A percentile compares a stretch with the other conserved stretches of the same genome.
Conservation (phyloP, 495 filamentous ascomycete species). For the Penicillium salamii region DNA sequence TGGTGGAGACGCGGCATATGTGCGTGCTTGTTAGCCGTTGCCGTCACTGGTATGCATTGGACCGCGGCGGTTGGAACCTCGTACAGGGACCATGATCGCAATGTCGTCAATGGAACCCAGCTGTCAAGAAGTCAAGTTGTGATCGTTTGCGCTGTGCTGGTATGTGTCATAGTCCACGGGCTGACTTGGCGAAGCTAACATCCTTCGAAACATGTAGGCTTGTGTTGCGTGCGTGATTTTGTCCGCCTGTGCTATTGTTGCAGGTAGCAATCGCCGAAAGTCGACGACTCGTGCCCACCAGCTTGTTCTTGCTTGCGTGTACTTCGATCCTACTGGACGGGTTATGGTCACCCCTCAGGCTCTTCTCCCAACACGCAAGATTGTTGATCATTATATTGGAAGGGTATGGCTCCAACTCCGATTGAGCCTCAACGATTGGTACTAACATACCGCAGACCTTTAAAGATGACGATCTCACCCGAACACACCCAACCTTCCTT, state of each 20-base stretch:
- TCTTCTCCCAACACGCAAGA: conserved; percentile 73
- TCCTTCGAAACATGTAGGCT: conserved; percentile 47
- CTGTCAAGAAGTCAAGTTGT: conserved; percentile 56
- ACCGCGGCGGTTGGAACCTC: conserved; percentile 68
- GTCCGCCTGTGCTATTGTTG: conserved; percentile 53
- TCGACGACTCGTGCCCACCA: conserved; percentile 69
- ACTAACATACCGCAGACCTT: conserved; percentile 47
- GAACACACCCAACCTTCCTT: conserved; percentile 76
- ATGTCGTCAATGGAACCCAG: conserved; percentile 25
- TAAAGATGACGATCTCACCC: conserved; percentile 69
- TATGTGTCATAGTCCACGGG: conserved; percentile 28
- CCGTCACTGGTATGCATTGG: conserved; percentile 90
- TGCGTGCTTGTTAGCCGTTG: conserved; percentile 64
- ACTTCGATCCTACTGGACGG: conserved; percentile 71
- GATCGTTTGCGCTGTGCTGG: conserved; percentile 63
- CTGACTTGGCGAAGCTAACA: conserved; percentile 11
- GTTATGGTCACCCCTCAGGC: conserved; percentile 80
- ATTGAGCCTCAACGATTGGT: not conserved
- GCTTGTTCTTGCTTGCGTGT: conserved; percentile 70
- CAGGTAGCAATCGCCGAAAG: conserved; percentile 51
- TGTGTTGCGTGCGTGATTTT: conserved; percentile 58
- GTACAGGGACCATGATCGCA: conserved; percentile 49
- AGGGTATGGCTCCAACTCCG: conserved; percentile 37
- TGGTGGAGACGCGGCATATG: conserved; percentile 71
- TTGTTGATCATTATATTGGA: conserved; percentile 76